Percentiles rank a stretch among this genome's conserved stretches.
These are phyloP conservation scores for Lignosus rhinocerotis DNA, from an alignment of 1,284 basidiomycete species.

Conservation along the genomic window DNA sequence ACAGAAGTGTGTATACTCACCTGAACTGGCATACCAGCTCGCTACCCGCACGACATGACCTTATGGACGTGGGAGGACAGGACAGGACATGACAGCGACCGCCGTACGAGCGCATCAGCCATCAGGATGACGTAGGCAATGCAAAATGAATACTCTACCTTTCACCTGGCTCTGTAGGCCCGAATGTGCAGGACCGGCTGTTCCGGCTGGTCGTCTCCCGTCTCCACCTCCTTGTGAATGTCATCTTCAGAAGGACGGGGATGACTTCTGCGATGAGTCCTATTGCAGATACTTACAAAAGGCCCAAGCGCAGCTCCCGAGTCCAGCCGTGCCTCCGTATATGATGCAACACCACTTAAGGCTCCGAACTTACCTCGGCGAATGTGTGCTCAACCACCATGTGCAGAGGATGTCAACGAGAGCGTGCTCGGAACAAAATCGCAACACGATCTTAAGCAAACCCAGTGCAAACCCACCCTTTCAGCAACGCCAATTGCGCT, in stretches of 20 bases:
- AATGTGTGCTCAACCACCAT: background rate
- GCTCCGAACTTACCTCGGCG: slow-evolving; percentile 8
- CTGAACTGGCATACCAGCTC: too few relatives aligned
- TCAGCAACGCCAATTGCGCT: background rate
- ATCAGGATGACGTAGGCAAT: slow-evolving; percentile 20
- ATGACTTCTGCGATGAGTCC: slow-evolving; percentile 8
- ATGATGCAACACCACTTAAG: slow-evolving; percentile 10
- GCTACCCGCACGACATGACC: background rate
- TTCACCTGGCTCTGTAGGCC: background rate
- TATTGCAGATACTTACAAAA: background rate
- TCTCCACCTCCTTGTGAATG: slow-evolving; percentile 20
- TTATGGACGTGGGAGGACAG: background rate
- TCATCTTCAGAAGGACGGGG: background rate
- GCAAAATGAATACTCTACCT: background rate
- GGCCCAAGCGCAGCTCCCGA: background rate
- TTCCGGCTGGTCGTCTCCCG: slow-evolving; percentile 9
- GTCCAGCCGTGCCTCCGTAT: background rate
- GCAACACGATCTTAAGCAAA: background rate
- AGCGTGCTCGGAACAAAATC: background rate
- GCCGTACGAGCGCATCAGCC: slow-evolving; percentile 8
- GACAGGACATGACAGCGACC: background rate
- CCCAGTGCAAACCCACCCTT: background rate
- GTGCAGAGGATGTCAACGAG: background rate
- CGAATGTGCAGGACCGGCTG: slow-evolving; percentile 8
- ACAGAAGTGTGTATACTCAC: too few relatives aligned